A percentile compares a stretch with the other conserved stretches of the same genome.
Conservation (phyloP, 805 yeast genomes). For the Wickerhamiella occidentalis region DNA sequence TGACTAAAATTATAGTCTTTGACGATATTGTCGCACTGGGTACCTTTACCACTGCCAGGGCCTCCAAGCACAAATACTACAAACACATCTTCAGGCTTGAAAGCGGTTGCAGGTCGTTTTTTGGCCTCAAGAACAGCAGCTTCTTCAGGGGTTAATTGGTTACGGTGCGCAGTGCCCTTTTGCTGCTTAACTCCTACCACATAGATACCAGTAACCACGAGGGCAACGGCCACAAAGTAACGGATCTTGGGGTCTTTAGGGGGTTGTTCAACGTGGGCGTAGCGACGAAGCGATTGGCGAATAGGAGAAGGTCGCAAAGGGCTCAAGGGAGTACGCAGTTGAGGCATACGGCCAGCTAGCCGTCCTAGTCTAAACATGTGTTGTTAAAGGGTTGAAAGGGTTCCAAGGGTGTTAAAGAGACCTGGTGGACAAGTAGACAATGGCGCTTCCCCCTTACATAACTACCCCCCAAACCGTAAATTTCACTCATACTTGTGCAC, state of each 20-base stretch:
- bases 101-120: constrained; percentile 31
- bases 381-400: neutral
- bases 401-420: too few relatives aligned
- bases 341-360: neutral
- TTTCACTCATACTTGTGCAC: neutral
- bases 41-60: constrained; percentile 97
- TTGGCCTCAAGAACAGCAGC: constrained; percentile 30
- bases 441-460: neutral
- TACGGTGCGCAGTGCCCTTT: constrained; percentile 23
- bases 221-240: constrained; percentile 26
- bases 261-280: constrained; percentile 7
- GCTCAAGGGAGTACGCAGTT: neutral
- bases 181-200: constrained; percentile 23
- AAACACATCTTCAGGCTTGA: constrained; percentile 54
- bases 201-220: constrained; percentile 27
- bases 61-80: constrained; percentile 92
- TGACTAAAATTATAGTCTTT: constrained; percentile 72
- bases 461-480: neutral
- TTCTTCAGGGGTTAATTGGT: constrained; percentile 21
- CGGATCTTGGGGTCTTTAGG: constrained; percentile 26
- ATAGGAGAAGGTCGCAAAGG: neutral
- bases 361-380: neutral
- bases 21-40: constrained; percentile 84
- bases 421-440: neutral
- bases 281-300: neutral